A percentile compares a stretch with the other conserved stretches of the same genome.
Evolutionary conservation across 75 land plant species (phyloP).

Genomic region (Cunninghamia lanceolata): DNA sequence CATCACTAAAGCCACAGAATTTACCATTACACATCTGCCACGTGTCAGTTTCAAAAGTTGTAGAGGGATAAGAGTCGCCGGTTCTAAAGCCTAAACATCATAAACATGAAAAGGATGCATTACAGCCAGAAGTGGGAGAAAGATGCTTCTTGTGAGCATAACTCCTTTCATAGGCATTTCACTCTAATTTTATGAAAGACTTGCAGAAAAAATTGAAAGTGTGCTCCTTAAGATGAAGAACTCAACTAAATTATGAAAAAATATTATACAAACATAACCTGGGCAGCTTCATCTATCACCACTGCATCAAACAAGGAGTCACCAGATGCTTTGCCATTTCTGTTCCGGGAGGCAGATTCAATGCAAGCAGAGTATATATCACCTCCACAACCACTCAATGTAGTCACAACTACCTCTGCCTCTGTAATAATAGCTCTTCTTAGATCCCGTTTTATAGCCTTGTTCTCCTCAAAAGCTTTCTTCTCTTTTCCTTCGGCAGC

Average conservation of each 20-base stretch:
- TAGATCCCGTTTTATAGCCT: slow-evolving; percentile 46
- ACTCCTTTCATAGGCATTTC: neutral
- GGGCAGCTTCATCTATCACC: slow-evolving; percentile 98
- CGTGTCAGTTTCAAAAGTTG: slow-evolving; percentile 77
- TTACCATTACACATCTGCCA: slow-evolving; percentile 90
- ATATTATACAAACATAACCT: slow-evolving; percentile 28
- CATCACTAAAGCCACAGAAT: neutral
- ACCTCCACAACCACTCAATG: slow-evolving; percentile 94
- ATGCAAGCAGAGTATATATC: slow-evolving; percentile 89
- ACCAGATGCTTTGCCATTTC: slow-evolving; percentile 33
- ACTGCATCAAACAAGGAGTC: slow-evolving; percentile 79
- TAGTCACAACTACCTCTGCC: slow-evolving; percentile 88
- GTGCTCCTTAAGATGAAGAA: neutral
- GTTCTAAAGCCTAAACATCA: slow-evolving; percentile 84
- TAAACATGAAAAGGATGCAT: neutral
- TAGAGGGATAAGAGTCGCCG: slow-evolving; percentile 92
- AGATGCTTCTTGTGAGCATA: neutral
- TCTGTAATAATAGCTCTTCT: slow-evolving; percentile 69
- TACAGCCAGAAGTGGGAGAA: neutral
- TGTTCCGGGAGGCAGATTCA: slow-evolving; percentile 48
- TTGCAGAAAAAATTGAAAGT: neutral
- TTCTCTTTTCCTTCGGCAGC: slow-evolving; percentile 56
- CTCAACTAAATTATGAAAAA: neutral
- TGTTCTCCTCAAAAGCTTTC: slow-evolving; percentile 56
- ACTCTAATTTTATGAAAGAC: neutral